Percentiles rank a stretch among this genome's conserved stretches.
Conservation (phyloP, 805 yeast genomes). For the Metschnikowia proteae region DNA sequence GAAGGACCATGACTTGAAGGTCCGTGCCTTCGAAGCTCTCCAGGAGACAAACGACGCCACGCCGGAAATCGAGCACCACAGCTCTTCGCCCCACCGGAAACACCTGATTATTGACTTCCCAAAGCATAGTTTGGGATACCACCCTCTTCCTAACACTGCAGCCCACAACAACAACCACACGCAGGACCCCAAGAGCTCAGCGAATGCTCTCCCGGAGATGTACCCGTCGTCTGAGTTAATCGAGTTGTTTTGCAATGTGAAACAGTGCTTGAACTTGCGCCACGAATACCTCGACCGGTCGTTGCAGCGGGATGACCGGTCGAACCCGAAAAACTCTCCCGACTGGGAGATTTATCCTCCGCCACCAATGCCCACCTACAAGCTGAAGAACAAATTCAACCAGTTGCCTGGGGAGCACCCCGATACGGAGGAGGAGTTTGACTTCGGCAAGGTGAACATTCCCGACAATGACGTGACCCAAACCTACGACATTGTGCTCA, state of each 20-base stretch:
- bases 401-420: conserved; percentile 36
- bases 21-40: conserved; percentile 53
- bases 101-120: conserved; percentile 41
- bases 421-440: conserved; percentile 53
- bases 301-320: conserved; percentile 57
- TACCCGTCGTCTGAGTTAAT: conserved; percentile 66
- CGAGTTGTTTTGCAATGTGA: conserved; percentile 58
- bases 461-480: conserved; percentile 43
- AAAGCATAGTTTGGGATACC: conserved; percentile 13
- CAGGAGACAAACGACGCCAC: conserved; percentile 17
- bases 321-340: conserved; percentile 77
- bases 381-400: conserved; percentile 56
- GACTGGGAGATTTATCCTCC: conserved; percentile 85
- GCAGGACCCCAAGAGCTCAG: conserved; percentile 11
- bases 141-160: conserved; percentile 19
- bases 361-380: conserved; percentile 84
- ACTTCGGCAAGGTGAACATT: conserved; percentile 51
- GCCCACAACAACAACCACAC: conserved; percentile 19
- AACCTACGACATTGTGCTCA: conserved; percentile 41
- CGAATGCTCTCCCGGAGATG: conserved; percentile 41
- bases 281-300: conserved; percentile 71
- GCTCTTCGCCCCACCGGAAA: conserved; percentile 25
- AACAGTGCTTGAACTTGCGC: conserved; percentile 67
- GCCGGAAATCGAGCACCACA: conserved; percentile 29
- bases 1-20: conserved; percentile 64